Base-by-base conservation (phyloP, 129 eudicot genomes). In the Cynara cardunculus region DNA sequence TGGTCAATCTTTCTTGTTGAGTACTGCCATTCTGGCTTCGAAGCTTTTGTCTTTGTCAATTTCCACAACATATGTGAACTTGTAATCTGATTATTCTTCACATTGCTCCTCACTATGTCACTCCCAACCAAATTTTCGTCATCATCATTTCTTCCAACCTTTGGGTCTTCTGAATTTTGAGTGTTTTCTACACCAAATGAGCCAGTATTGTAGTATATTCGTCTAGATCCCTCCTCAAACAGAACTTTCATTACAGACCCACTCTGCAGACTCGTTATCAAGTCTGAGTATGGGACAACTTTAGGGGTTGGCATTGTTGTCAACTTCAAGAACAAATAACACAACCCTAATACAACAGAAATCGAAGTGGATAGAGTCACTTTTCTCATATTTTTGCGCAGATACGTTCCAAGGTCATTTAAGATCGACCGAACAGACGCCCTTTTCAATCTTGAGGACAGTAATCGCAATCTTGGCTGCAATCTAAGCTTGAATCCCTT, bases 201-300 rank as follows among this genome's bases (percentile, higher is more conserved):
- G 19, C 83, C 87, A 0, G 90, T 87, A 81, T 88, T 92, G 64
- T 89, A 96, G 81, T 90, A 96, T 77, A 96, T 90, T 2, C 88
- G 86, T 1, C 98, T 89, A 1, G 98, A 90, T 16, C 98, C 99
- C 84, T 96, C 99, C 83, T 96, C 98, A 81, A 96, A 96, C 80
- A 89, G 41, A 83, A 96, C 99, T 64, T 84, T 90, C 37, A 84
- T 32, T 1, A 92, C 98, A 34, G 77, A 76, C 82, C 98, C 98
- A 72, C 77, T 85, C 32, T 89, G 90, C 69, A 96, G 85, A 78
- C 80, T 92, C 35, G 72, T 82, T 24, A 96, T 81, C 86, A 96
- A 81, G 71, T 96, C 97, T 27, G 99, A 92, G 69, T 96, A 96
- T 0, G 98, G 98, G 10, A 96, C 99, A 75, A 79, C 73, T 85